Conservation (phyloP, 352 stramenopile species). For the Phytophthora citrophthora region DNA sequence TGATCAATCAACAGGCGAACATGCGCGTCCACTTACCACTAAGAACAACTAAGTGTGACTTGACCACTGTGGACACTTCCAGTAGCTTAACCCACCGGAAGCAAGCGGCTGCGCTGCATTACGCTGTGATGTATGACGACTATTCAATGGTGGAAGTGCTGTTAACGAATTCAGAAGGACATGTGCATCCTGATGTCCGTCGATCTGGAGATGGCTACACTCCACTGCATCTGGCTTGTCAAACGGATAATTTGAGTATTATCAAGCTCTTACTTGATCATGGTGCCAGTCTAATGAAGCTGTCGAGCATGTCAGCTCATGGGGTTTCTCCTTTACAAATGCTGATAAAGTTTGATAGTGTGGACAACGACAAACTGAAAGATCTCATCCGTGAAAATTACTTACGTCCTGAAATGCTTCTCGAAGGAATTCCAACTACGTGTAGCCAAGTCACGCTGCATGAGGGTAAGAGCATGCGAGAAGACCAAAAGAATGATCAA, state of each 20-base stretch:
- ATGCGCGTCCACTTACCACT: conserved; percentile 68
- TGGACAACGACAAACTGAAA: conserved; percentile 55
- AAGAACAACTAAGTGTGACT: conserved; percentile 32
- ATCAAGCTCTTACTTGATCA: conserved; percentile 56
- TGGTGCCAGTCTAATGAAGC: conserved; percentile 54
- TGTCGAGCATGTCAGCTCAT: conserved; percentile 45
- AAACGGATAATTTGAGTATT: conserved; percentile 59
- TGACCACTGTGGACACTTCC: conserved; percentile 19
- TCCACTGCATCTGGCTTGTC: conserved; percentile 67
- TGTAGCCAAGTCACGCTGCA: no score
- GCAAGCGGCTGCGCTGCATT: conserved; percentile 64
- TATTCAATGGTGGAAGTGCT: conserved; percentile 44
- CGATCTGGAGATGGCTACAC: conserved; percentile 70
- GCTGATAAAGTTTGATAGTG: conserved; percentile 55
- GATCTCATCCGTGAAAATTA: conserved; percentile 48
- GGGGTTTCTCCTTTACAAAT: conserved; percentile 61
- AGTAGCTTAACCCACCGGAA: conserved; percentile 43
- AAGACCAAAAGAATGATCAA: conserved; percentile 13
- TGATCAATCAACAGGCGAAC: conserved; percentile 61
- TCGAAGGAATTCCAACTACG: conserved; percentile 33
- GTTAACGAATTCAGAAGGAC: conserved; percentile 22
- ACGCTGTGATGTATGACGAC: conserved; percentile 72
- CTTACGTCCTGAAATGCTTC: conserved; percentile 48
- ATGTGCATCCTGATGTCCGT: conserved; percentile 65
- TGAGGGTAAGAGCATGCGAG: neutral